Evolutionary conservation across 768 basidiomycete species (phyloP).

Genomic region (Roridomyces roridus): DNA sequence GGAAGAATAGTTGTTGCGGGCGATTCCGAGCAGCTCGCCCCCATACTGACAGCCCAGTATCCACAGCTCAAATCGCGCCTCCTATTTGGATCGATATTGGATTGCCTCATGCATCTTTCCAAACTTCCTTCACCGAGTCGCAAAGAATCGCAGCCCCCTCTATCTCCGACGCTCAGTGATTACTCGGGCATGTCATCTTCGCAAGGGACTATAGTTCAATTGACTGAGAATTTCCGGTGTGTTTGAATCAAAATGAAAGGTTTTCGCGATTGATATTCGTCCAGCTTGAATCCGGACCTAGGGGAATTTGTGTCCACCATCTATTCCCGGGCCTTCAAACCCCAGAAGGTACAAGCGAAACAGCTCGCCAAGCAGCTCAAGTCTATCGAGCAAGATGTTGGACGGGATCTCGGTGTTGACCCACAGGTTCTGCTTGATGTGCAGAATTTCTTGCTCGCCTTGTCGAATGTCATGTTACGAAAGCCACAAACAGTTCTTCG

Average conservation of each 20-base stretch:
- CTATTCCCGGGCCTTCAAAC: slow-evolving; percentile 53
- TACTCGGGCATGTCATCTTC: slow-evolving; percentile 29
- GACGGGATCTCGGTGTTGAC: slow-evolving; percentile 28
- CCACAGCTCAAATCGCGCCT: slow-evolving; percentile 42
- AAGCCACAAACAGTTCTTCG: slow-evolving; percentile 42
- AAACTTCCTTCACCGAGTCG: slow-evolving; percentile 16
- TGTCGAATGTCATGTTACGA: slow-evolving; percentile 52
- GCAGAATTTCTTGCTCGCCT: slow-evolving; percentile 44
- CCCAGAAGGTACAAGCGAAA: slow-evolving; percentile 51
- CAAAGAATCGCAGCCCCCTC: slow-evolving; percentile 8
- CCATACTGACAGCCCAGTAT: slow-evolving; percentile 54
- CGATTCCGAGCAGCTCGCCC: slow-evolving; percentile 58
- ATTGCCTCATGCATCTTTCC: slow-evolving; percentile 46
- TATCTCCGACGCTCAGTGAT: slow-evolving; percentile 24
- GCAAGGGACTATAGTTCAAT: slow-evolving; percentile 49
- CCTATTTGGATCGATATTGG: slow-evolving; percentile 56
- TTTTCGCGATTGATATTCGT: neutral
- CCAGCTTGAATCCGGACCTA: slow-evolving; percentile 56
- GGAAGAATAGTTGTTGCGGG: slow-evolving; percentile 56
- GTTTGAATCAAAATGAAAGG: slow-evolving; percentile 3
- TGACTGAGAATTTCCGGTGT: slow-evolving; percentile 59
- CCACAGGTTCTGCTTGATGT: slow-evolving; percentile 32
- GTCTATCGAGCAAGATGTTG: slow-evolving; percentile 30
- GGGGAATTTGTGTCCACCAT: slow-evolving; percentile 61
- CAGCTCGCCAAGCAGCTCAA: slow-evolving; percentile 44